A percentile compares a stretch with the other conserved stretches of the same genome.
Conservation (phyloP, 352 stramenopile genomes). For the Thalassiosira livingstoniorum region DNA sequence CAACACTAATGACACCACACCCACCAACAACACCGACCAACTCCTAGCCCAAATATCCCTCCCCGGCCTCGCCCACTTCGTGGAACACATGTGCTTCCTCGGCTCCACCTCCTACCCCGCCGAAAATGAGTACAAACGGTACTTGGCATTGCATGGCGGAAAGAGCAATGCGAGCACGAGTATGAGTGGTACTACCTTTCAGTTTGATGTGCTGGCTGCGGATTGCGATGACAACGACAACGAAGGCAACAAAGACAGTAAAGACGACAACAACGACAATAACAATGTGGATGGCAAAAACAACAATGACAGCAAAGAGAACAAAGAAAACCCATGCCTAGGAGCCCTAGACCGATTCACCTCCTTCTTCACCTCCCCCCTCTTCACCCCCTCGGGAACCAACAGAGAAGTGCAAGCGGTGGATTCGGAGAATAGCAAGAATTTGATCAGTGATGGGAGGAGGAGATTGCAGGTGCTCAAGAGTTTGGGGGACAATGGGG, state of each 20-base stretch:
- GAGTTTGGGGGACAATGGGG: slow-evolving; percentile 68
- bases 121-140: slow-evolving; percentile 91
- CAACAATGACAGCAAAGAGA: too few species aligned
- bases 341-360: slow-evolving; percentile 95
- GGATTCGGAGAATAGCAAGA: slow-evolving; percentile 96
- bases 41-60: too few species aligned
- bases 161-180: slow-evolving; percentile 95
- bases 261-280: too few species aligned
- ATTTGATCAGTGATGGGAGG: slow-evolving; percentile 93
- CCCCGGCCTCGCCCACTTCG: slow-evolving; percentile 83
- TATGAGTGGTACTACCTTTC: slow-evolving; percentile 91
- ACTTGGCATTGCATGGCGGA: slow-evolving; percentile 92
- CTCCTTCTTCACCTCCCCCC: slow-evolving; percentile 94
- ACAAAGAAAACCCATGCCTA: too few species aligned
- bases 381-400: slow-evolving; percentile 91
- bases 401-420: slow-evolving; percentile 95
- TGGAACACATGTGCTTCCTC: slow-evolving; percentile 97
- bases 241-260: too few species aligned
- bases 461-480: slow-evolving; percentile 86
- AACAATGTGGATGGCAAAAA: too few species aligned
- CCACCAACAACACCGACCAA: too few species aligned
- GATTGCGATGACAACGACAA: slow-evolving; percentile 87
- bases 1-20: too few species aligned
- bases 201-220: slow-evolving; percentile 93
- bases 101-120: slow-evolving; percentile 94